phyloP scores from a whole-genome alignment of 345 rosid genomes.

The Heritiera littoralis region DNA sequence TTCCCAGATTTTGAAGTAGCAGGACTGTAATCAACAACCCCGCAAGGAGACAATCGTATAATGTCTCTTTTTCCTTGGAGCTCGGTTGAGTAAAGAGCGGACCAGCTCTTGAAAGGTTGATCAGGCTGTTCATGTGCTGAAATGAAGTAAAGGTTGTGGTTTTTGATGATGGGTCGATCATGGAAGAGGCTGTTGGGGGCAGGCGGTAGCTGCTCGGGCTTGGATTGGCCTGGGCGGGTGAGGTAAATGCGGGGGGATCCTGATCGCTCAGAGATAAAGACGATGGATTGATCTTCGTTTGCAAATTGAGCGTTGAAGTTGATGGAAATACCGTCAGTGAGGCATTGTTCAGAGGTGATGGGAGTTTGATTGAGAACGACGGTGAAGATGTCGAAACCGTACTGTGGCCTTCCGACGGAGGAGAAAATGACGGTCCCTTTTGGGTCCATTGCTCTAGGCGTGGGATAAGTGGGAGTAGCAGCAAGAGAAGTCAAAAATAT shows the following conservation, averaged over 20 bases:
- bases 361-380: constrained; percentile 28
- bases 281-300: constrained; percentile 36
- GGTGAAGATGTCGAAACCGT: constrained; percentile 81
- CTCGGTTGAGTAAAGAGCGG: constrained; percentile 53
- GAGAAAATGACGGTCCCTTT: constrained; percentile 66
- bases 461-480: neutral
- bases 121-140: constrained; percentile 78
- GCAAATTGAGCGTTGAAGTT: constrained; percentile 77
- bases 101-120: constrained; percentile 60
- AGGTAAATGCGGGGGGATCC: constrained; percentile 52
- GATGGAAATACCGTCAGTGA: constrained; percentile 70
- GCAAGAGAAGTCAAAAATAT: neutral
- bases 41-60: constrained; percentile 61
- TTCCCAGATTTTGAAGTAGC: constrained; percentile 60
- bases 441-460: constrained; percentile 46
- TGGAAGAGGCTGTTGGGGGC: constrained; percentile 67
- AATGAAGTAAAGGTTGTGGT: constrained; percentile 57
- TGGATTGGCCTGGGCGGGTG: constrained; percentile 36
- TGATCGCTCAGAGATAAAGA: constrained; percentile 68
- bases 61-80: constrained; percentile 20
- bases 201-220: constrained; percentile 47
- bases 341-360: constrained; percentile 42
- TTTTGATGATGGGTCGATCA: constrained; percentile 66
- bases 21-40: constrained; percentile 70
- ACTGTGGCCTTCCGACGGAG: constrained; percentile 61